These are phyloP conservation scores for Tetradesmus obliquus DNA, from an alignment of 139 green algal species.

Conservation along the genomic window DNA sequence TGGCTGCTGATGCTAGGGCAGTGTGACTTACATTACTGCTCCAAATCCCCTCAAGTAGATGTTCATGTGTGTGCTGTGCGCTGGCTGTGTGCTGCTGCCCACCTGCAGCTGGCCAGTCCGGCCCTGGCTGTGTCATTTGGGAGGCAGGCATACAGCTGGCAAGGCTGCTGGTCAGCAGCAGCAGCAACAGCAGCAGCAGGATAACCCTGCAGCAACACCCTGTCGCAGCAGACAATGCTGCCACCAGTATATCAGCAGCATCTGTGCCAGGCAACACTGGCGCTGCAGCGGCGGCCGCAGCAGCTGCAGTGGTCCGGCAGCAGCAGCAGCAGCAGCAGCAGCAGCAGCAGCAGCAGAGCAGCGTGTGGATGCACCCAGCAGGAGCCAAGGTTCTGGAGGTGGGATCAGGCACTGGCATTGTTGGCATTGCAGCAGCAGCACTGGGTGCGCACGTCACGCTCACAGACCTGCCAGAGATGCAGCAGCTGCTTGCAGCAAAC, in stretches of 20 bases:
- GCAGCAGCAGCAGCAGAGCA: neutral
- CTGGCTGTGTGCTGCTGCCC: neutral
- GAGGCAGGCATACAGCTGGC: constrained; percentile 54
- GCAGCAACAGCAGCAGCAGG: neutral
- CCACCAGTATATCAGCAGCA: neutral
- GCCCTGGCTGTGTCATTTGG: constrained; percentile 52
- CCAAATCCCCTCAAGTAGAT: neutral
- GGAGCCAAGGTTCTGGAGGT: constrained; percentile 59
- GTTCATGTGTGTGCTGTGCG: neutral
- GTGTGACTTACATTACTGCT: too few relatives aligned
- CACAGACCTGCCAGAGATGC: constrained; percentile 51
- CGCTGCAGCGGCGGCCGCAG: neutral
- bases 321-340: too few relatives aligned
- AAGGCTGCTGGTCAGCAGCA: constrained; percentile 22
- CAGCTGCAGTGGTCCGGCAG: neutral
- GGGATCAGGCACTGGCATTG: constrained; percentile 62
- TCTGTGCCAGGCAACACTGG: neutral
- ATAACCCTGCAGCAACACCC: neutral
- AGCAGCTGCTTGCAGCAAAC: constrained; percentile 38
- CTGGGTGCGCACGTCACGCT: constrained; percentile 50
- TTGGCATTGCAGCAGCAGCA: constrained; percentile 53
- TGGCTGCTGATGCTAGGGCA: too few relatives aligned
- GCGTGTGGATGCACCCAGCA: neutral
- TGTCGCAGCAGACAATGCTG: neutral
- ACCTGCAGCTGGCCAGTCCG: constrained; percentile 18